A percentile compares a stretch with the other conserved stretches of the same genome.
Evolutionary conservation across 164 flowering plant species (phyloP).

Genomic region (Saururus chinensis): DNA sequence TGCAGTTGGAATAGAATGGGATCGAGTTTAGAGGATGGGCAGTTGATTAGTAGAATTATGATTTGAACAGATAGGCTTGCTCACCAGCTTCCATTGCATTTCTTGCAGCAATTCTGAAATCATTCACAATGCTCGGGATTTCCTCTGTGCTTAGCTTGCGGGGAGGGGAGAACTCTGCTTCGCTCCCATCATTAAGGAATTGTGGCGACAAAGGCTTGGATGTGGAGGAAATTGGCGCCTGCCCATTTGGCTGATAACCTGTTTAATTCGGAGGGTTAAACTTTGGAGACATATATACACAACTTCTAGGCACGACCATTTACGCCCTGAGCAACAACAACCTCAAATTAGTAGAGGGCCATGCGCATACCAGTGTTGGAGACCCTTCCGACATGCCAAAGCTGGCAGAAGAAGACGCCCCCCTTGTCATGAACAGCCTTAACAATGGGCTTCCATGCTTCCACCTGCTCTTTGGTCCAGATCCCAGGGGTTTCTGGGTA

Average conservation of each 20-base stretch:
- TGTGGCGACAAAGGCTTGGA: slow-evolving; percentile 16
- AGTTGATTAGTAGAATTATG: too few relatives aligned
- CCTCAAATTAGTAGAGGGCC: not conserved
- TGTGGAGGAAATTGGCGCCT: slow-evolving; percentile 28
- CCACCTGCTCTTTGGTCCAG: slow-evolving; percentile 24
- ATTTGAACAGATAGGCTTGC: too few relatives aligned
- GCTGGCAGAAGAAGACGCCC: slow-evolving; percentile 19
- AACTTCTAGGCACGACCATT: too few relatives aligned
- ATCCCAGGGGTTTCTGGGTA: slow-evolving; percentile 22
- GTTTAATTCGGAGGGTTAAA: not conserved
- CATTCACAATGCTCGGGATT: slow-evolving; percentile 26
- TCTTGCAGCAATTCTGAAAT: slow-evolving; percentile 27
- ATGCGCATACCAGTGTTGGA: slow-evolving; percentile 10
- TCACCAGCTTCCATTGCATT: slow-evolving; percentile 31
- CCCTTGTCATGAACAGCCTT: slow-evolving; percentile 29
- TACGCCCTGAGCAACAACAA: too few relatives aligned
- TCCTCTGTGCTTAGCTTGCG: slow-evolving; percentile 23
- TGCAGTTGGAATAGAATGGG: too few relatives aligned
- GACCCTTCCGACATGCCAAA: slow-evolving; percentile 27
- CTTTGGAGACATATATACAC: too few relatives aligned
- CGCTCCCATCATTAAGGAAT: slow-evolving; percentile 14
- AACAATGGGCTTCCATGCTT: slow-evolving; percentile 28
- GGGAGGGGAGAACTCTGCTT: slow-evolving; percentile 20
- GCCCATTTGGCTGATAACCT: slow-evolving; percentile 41
- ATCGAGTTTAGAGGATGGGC: too few relatives aligned